Percentiles rank a stretch among this genome's conserved stretches.
These are phyloP conservation scores for Trichothecium roseum DNA, from an alignment of 2,329 filamentous ascomycete genomes.

Conservation along the genomic window DNA sequence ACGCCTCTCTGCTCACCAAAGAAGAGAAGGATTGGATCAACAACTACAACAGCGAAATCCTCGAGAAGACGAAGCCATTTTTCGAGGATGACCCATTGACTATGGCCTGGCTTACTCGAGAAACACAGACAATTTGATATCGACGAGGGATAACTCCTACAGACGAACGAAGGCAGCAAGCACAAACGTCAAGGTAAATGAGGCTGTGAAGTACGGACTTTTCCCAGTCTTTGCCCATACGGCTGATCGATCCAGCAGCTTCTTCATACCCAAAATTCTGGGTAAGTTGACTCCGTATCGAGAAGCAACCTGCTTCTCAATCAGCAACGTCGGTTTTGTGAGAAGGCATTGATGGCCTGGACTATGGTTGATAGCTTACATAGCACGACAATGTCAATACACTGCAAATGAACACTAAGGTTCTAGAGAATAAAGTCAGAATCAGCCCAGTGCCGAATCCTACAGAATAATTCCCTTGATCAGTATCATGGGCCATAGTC, in stretches of 20 bases:
- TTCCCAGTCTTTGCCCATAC: conserved; percentile 40
- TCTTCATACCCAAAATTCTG: conserved; percentile 23
- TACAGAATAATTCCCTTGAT: conserved; percentile 14
- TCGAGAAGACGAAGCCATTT: conserved; percentile 67
- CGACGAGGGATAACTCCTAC: conserved; percentile 20
- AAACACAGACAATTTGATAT: conserved; percentile 57
- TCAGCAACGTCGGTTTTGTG: neutral
- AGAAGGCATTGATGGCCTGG: neutral
- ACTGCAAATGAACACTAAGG: conserved; percentile 57
- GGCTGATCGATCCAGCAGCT: conserved; percentile 24
- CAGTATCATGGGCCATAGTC: conserved; percentile 1
- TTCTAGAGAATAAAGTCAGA: conserved; percentile 60
- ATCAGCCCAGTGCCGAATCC: conserved; percentile 55
- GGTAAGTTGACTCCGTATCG: conserved; percentile 31
- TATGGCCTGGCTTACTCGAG: conserved; percentile 71
- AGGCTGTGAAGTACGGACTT: conserved; percentile 54
- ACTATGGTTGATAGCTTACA: conserved; percentile 28
- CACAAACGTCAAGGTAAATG: conserved; percentile 64
- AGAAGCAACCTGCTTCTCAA: conserved; percentile 26
- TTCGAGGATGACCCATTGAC: conserved; percentile 66
- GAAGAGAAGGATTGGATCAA: conserved; percentile 82
- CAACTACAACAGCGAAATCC: conserved; percentile 70
- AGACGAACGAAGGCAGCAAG: conserved; percentile 44
- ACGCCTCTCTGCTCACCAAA: conserved; percentile 58
- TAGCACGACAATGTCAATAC: conserved; percentile 53